Evolutionary conservation across 805 yeast species (phyloP), one percentile per base, ranked within the genome.

Genomic region (Metschnikowia baotianmanensis): DNA sequence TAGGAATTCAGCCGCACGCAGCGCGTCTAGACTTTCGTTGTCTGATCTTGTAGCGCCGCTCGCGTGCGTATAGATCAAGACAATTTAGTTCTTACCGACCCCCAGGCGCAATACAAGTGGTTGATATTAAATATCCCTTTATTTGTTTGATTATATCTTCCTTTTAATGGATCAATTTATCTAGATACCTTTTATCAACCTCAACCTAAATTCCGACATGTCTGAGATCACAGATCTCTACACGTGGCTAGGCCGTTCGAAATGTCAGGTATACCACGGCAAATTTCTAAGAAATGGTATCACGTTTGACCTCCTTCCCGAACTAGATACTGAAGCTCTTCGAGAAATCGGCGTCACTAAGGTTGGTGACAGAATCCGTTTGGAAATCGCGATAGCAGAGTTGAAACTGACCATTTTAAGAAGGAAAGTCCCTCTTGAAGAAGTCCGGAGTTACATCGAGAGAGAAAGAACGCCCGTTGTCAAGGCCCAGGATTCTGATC

Each of bases 341-440:
- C 76, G 73, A 34, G 93, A 83, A 42, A 57, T 93, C 9, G 96
- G 96, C 0, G 61, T 91, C 9, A 47, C 53, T n/a, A 83, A 78
- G 48, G 77, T 91, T 12, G 97, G 98, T 1, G 98, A 93, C 59
- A 67, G 96, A 20, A 68, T 91, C 16, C 69, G 83, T 21, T 61
- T 91, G 9, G 78, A 82, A 52, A 67, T 77, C 12, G 81, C 83
- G 16, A 69, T 86, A 3, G 67, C 74, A 22, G 59, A 67, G 30
- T 52, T 79, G 42, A 69, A 76, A 15, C 44, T 38, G 37, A 23
- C 39, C 11, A 13, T 22, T 6, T 38, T 50, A 16, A 34, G 28
- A 31, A 42, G 33, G 19, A 37, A 25, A 17, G 40, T 51, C 6
- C 42, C 51, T 6, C 20, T 51, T 10, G 48, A 42, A 17, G 44